These are phyloP conservation scores for Scheffersomyces ergatensis DNA, from an alignment of 805 yeast species.

Conservation along the genomic window DNA sequence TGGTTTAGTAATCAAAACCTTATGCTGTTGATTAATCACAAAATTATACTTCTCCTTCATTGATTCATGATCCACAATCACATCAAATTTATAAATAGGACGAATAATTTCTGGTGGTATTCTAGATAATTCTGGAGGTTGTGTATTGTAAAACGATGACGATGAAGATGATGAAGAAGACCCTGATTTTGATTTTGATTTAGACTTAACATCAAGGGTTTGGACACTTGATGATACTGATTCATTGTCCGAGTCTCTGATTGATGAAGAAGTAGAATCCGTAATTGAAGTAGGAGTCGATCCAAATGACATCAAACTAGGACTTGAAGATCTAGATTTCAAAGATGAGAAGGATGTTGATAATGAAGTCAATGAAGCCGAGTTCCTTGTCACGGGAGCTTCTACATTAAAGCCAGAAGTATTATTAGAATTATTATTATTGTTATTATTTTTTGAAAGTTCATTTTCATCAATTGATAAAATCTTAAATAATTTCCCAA, in stretches of 20 bases:
- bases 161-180: neutral
- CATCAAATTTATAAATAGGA: constrained; percentile 47
- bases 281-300: constrained; percentile 36
- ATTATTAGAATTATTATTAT: neutral
- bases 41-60: constrained; percentile 28
- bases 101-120: constrained; percentile 44
- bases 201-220: constrained; percentile 2
- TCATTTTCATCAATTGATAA: constrained; percentile 29
- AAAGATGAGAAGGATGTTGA: constrained; percentile 29
- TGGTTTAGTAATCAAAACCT: neutral
- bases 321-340: constrained; percentile 34
- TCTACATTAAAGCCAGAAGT: neutral
- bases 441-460: constrained; percentile 1
- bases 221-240: constrained; percentile 6
- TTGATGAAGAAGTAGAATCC: constrained; percentile 30
- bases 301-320: constrained; percentile 34
- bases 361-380: constrained; percentile 35
- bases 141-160: constrained; percentile 7
- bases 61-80: constrained; percentile 42
- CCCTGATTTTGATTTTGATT: constrained; percentile 1
- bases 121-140: constrained; percentile 36
- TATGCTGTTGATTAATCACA: constrained; percentile 13
- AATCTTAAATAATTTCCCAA: constrained; percentile 35
- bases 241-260: constrained; percentile 28
- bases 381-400: constrained; percentile 16